These are phyloP conservation scores for Gardenia jasminoides DNA, from an alignment of 257 asterid genomes.

Conservation along the genomic window DNA sequence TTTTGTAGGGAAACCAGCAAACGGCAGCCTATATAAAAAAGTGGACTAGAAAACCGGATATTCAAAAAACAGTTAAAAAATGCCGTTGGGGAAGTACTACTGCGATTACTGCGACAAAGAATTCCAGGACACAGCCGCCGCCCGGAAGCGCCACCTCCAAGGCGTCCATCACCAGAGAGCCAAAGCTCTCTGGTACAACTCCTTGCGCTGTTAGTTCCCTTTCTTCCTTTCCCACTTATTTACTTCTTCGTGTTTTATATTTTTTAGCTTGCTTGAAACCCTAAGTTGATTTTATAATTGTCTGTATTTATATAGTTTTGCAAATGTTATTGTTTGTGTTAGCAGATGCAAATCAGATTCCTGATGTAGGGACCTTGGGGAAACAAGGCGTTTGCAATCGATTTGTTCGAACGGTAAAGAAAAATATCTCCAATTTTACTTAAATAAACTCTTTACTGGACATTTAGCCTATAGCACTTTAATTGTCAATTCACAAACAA, in stretches of 20 bases:
- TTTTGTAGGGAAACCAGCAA: no score
- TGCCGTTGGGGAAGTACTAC: slow-evolving; percentile 80
- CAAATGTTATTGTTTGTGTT: no score
- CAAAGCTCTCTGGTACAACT: slow-evolving; percentile 89
- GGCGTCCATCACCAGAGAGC: slow-evolving; percentile 89
- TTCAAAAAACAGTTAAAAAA: slow-evolving; percentile 7
- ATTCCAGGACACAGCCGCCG: slow-evolving; percentile 73
- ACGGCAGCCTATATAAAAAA: no score
- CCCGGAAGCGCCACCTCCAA: slow-evolving; percentile 87
- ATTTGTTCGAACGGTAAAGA: slow-evolving; percentile 72
- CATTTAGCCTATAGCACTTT: neutral
- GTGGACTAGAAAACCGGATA: no score
- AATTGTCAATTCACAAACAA: no score
- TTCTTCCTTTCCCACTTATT: slow-evolving; percentile 9
- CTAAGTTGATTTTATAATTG: slow-evolving; percentile 6
- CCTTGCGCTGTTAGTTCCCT: slow-evolving; percentile 42
- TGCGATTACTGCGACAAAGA: slow-evolving; percentile 96
- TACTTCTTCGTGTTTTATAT: neutral
- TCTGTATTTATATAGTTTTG: no score
- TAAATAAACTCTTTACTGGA: no score
- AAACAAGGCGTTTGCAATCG: slow-evolving; percentile 75
- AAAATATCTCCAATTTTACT: no score
- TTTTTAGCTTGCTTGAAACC: neutral
- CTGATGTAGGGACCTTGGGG: slow-evolving; percentile 41
- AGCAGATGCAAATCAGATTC: slow-evolving; percentile 36